Base-by-base conservation (phyloP, 208 protist genomes). In the Blastocrithidia nonstop region DNA sequence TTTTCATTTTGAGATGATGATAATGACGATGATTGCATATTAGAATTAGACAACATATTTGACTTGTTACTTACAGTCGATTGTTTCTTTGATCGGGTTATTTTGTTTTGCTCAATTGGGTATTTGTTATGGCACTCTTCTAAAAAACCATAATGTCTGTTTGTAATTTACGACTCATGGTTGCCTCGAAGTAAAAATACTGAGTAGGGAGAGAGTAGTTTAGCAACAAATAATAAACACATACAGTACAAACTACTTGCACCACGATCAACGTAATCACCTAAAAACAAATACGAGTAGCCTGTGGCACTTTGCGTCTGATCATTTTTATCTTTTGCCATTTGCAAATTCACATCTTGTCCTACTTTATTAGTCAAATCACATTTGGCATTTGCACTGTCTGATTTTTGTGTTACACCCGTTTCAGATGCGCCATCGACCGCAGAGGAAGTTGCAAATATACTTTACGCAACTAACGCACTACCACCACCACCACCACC, bases 121-220 rank as follows among this genome's bases (percentile, higher is more conserved):
- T 83, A 98, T 49, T 89, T 83, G 22, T 66, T 45, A 43, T 85
- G 58, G 64, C 96, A 99, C 68, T 99, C 98, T 37, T 99, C 94
- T 40, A 99, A 97, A 66, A 99, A 99, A 32, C 98, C 98, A 66
- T 99, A 99, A 54, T 99, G 95, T 39, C 96, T 66, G 57, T 99
- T 99, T 43, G 98, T 98, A 15, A 88, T 89, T 5, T 84, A 67
- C 63, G 91, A 98, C 72, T 99, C 98, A 67, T 99, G 97, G 70
- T 99, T 99, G 25, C 98, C 98, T 26, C 98, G 78, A 3, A 99
- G 69, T 19, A 99, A 73, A 56, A 98, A 99, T 45, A 99, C 97
- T 41, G 95, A 97, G 35, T 96, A 70, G 13, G 96, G 96, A 38
- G 96, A 97, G 32, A 96, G 81, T 48, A 98, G 71, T 63, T 99